Percentiles rank a stretch among this genome's conserved stretches.
Evolutionary conservation across 352 stramenopile species (phyloP).

Genomic region (Globisporangium middletonii): DNA sequence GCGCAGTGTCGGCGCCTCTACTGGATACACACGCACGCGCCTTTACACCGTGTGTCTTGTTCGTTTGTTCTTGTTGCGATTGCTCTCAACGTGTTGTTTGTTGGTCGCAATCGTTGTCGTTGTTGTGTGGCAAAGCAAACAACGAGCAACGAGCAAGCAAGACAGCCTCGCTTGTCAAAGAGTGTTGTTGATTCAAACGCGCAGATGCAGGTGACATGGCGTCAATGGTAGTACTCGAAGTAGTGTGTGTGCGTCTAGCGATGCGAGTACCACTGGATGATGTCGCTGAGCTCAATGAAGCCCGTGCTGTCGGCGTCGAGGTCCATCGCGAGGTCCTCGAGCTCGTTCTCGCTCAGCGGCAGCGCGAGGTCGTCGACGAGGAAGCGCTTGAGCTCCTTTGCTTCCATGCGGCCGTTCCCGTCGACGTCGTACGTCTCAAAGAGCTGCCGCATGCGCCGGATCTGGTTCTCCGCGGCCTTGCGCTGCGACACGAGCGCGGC

Average conservation of each 20-base stretch:
- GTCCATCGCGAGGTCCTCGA: conserved; percentile 65
- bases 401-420: conserved; percentile 73
- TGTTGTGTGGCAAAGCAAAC: too few species aligned
- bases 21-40: too few species aligned
- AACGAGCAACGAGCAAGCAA: too few species aligned
- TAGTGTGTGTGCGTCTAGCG: conserved; percentile 18
- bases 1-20: too few species aligned
- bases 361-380: conserved; percentile 60
- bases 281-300: conserved; percentile 78
- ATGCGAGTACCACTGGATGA: conserved; percentile 80
- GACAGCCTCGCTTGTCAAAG: too few species aligned
- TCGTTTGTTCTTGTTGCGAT: neutral
- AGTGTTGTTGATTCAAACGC: too few species aligned
- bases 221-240: too few species aligned
- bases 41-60: neutral
- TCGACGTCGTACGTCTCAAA: conserved; percentile 82
- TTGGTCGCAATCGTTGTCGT: too few species aligned
- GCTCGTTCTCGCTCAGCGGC: conserved; percentile 41
- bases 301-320: conserved; percentile 68
- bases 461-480: conserved; percentile 58
- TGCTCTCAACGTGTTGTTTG: neutral
- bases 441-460: conserved; percentile 59
- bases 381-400: conserved; percentile 63
- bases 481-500: conserved; percentile 45
- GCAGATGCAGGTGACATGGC: too few species aligned